Evolutionary conservation across 2,329 filamentous ascomycete species (phyloP).

Genomic region (Canariomyces notabilis): DNA sequence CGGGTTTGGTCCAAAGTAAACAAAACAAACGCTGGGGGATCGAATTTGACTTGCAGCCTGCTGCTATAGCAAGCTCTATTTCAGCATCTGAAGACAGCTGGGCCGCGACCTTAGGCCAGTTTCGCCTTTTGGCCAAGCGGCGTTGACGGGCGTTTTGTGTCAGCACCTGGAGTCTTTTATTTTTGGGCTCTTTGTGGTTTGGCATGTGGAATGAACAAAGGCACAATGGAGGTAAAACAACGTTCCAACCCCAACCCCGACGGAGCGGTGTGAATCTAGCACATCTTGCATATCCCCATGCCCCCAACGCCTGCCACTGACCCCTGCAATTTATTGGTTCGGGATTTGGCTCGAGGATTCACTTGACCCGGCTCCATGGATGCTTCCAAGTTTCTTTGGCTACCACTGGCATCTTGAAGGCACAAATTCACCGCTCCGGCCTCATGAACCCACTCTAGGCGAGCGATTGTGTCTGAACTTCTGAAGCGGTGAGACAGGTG

Average conservation of each 20-base stretch:
- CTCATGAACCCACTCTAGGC: background rate
- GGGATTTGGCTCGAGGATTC: constrained; percentile 1
- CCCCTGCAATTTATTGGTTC: constrained; percentile 17
- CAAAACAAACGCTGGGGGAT: constrained; percentile 9
- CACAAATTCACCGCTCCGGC: constrained; percentile 14
- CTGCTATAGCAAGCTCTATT: background rate
- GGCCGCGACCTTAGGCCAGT: background rate
- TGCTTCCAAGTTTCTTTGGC: constrained; percentile 1
- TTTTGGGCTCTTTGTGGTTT: constrained; percentile 6
- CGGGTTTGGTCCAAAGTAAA: constrained; percentile 17
- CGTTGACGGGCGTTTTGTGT: background rate
- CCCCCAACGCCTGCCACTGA: constrained; percentile 1
- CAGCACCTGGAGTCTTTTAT: background rate
- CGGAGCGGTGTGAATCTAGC: constrained; percentile 17
- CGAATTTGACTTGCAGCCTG: background rate
- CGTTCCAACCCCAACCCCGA: constrained; percentile 4
- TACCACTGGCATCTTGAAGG: constrained; percentile 1
- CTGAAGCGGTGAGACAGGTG: constrained; percentile 12
- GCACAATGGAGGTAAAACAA: background rate
- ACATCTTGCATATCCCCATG: constrained; percentile 11
- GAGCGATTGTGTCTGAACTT: constrained; percentile 1
- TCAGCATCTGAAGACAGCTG: constrained; percentile 6
- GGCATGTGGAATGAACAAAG: constrained; percentile 5
- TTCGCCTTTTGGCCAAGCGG: constrained; percentile 13
- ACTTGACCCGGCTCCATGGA: constrained; percentile 14